Base-by-base conservation (phyloP, 2,329 filamentous ascomycete species). In the Curvularia sp. region DNA sequence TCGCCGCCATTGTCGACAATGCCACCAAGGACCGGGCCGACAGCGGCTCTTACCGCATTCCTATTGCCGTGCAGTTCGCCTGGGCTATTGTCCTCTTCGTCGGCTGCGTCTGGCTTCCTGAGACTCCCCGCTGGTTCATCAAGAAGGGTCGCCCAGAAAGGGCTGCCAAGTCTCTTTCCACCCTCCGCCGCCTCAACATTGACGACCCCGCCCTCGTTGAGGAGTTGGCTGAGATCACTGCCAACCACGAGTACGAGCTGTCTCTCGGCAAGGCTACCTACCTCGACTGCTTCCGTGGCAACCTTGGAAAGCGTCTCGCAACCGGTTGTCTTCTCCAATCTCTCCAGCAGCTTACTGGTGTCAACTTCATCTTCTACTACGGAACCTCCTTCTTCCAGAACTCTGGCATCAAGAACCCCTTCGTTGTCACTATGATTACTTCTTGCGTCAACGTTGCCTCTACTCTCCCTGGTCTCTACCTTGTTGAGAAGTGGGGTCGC, bases 401-500 rank as follows among this genome's bases (percentile, higher is more conserved):
- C 55, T 73, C 75, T 6, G 76, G 77, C 24, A 76, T 79, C 62
- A 56, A 58, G 31, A 76, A 77, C 60, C 84, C 89, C 5, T 92
- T 90, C 71, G 81, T 86, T 47, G 89, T 92, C 61, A 86, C 85
- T 15, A 84, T 93, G 70, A 92, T 93, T 65, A 88, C 91, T 62
- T 89, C 90, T 74, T 79, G 89, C 55, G 90, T 95, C 78, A 95
- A 95, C 72, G 87, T 91, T 15, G 82, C 86, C 52, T 92, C 89
- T 3, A 94, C 91, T 1, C 74, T 94, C 54, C 90, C 91, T 2
- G 90, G 90, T 58, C 79, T 92, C 22, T 82, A 89, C 54, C 83
- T 93, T n/a, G 90, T 95, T 57, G 91, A 95, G 76, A 87, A 86
- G 7, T 89, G 89, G 85, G 91, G 91, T 61, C 88, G 91, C 57